These are phyloP conservation scores for Nevesoporus exiguus DNA, from an alignment of 768 basidiomycete species.

Conservation along the genomic window DNA sequence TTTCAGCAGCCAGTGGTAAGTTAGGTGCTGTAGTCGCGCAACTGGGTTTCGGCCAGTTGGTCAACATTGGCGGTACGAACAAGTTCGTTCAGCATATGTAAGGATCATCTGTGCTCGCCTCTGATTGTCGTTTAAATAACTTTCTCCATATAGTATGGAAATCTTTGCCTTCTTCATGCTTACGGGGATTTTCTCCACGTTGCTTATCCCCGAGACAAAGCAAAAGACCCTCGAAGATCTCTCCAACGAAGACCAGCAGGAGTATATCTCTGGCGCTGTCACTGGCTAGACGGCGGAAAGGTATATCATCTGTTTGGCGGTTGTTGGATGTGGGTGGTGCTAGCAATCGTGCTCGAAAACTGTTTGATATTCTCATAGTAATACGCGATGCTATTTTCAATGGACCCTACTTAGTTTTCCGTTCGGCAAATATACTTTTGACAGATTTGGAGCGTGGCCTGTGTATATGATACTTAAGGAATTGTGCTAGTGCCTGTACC, in stretches of 20 bases:
- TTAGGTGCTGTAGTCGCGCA: conserved; percentile 80
- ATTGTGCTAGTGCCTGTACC: too few relatives aligned
- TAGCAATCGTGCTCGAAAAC: background rate
- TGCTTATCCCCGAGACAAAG: conserved; percentile 80
- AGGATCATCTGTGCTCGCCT: conserved; percentile 23
- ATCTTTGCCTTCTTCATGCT: conserved; percentile 87
- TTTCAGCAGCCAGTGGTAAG: conserved; percentile 81
- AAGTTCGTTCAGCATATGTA: conserved; percentile 67
- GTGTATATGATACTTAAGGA: background rate
- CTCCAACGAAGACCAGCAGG: conserved; percentile 66
- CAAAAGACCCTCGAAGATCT: conserved; percentile 61
- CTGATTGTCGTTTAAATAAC: conserved; percentile 3
- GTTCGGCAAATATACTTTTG: background rate
- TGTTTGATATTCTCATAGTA: conserved; percentile 1
- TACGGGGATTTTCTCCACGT: conserved; percentile 77
- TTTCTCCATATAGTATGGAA: conserved; percentile 47
- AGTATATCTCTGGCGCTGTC: conserved; percentile 42
- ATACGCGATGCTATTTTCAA: conserved; percentile 3
- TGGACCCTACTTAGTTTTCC: background rate
- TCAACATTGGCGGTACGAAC: conserved; percentile 65
- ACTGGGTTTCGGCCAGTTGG: conserved; percentile 67
- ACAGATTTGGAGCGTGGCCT: background rate
- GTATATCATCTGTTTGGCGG: background rate
- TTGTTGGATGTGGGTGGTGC: background rate
- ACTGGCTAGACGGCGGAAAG: conserved; percentile 7